Evolutionary conservation across 129 eudicot genomes (phyloP).

Genomic region (Pulicaria dysenterica): DNA sequence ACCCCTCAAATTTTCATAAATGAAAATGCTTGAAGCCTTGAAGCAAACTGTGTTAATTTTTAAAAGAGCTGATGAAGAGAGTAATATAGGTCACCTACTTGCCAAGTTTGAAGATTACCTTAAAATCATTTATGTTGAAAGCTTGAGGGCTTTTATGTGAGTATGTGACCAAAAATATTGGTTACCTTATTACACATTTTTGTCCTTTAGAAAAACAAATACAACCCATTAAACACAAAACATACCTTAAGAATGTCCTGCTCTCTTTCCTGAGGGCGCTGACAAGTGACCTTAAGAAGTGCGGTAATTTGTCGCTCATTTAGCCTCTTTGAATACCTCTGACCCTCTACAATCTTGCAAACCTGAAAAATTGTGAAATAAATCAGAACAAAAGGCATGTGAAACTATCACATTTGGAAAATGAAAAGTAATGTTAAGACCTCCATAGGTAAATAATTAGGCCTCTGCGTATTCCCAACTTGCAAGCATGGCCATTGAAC

Average conservation of each 20-base stretch:
- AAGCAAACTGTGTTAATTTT: no score
- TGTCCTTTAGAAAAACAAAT: not conserved
- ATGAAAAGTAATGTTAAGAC: constrained; percentile 35
- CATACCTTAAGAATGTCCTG: constrained; percentile 76
- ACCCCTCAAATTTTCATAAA: no score
- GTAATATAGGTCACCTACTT: no score
- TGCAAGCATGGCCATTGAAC: constrained; percentile 94
- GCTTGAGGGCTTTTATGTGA: no score
- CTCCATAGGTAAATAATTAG: constrained; percentile 95
- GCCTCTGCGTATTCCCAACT: constrained; percentile 87
- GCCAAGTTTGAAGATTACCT: no score
- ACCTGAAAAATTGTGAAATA: constrained; percentile 41
- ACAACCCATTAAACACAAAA: not conserved
- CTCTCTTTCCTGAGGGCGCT: constrained; percentile 92
- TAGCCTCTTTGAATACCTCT: constrained; percentile 83
- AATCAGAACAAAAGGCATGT: constrained; percentile 4
- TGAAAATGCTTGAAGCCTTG: no score
- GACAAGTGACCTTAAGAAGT: constrained; percentile 90
- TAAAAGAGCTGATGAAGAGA: no score
- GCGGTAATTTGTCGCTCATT: constrained; percentile 88
- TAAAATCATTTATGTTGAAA: no score
- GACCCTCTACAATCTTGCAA: constrained; percentile 94
- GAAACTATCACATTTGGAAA: not conserved
- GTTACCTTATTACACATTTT: no score
- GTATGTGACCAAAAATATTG: no score